Base-by-base conservation (phyloP, 768 basidiomycete genomes). In the Leccinellum rugosiceps region DNA sequence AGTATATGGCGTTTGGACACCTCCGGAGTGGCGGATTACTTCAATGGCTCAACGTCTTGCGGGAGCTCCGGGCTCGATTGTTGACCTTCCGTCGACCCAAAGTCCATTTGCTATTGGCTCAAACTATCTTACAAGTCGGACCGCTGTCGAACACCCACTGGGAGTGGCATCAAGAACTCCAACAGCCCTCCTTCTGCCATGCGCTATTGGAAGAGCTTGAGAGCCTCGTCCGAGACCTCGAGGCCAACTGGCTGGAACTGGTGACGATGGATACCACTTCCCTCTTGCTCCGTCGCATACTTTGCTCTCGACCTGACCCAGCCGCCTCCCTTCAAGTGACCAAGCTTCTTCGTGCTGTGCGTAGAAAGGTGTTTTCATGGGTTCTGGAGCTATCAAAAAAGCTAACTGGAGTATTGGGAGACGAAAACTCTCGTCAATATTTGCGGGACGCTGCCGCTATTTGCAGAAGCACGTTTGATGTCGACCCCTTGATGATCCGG, bases 11-110 rank as follows among this genome's bases (percentile, higher is more conserved):
- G 0, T 84, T 81, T 51, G 76, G 74, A 11, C 68, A 72, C 50
- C 58, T 84, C 34, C 78, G 83, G 6, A 73, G 76, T 35, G 81
- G 82, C 0, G 56, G 69, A 0, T 64, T 56, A 2, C 59, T 84
- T 0, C 82, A 83, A 50, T 83, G 81, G 82, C 64, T 76, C 38
- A 83, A 83, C 56, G 76, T 84, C 38, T 56, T 74, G 13, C 74
- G 77, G n/a, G 80, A 80, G 58, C 59, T 84, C n/a, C 70, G 72
- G 7, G 70, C 71, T 7, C 68, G 72, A 21, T 60, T 63, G 0
- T 59, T 84, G 53, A 74, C 70, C 9, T 77, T 84, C 55, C 66
- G 70, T 23, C 55, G 62, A 8, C 68, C 70, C 0, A 77, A 76
- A 17, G 76, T 84, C 0, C 72, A 80, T 56, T 53, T 71, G 0